A percentile compares a stretch with the other conserved stretches of the same genome.
These are phyloP conservation scores for Nephelium lappaceum DNA, from an alignment of 345 rosid genomes.

Conservation along the genomic window DNA sequence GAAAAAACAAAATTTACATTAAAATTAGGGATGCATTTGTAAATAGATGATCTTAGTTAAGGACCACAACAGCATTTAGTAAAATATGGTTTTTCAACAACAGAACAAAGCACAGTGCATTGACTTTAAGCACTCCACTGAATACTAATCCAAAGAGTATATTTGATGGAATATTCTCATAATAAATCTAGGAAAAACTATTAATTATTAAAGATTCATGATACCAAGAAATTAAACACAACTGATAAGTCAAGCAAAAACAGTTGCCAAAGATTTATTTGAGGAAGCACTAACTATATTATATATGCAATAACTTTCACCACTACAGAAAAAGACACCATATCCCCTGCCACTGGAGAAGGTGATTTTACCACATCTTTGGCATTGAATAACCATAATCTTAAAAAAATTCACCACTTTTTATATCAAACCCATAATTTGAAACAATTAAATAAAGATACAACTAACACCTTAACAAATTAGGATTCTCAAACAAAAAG, in stretches of 20 bases:
- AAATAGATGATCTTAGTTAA: constrained; percentile 1
- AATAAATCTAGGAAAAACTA: constrained; percentile 10
- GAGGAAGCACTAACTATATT: constrained; percentile 22
- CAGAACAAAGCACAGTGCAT: constrained; percentile 26
- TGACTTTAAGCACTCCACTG: constrained; percentile 30
- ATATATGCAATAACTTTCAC: constrained; percentile 3
- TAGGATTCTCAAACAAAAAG: not conserved
- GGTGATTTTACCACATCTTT: constrained; percentile 18
- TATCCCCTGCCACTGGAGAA: constrained; percentile 10
- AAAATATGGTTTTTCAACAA: constrained; percentile 12
- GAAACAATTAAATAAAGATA: not conserved
- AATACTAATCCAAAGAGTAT: constrained; percentile 35
- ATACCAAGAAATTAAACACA: constrained; percentile 25
- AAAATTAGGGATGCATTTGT: not conserved
- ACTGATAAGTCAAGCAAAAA: constrained; percentile 30
- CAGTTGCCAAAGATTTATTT: constrained; percentile 23
- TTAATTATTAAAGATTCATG: constrained; percentile 17
- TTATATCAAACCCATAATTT: not conserved
- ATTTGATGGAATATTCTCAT: constrained; percentile 46
- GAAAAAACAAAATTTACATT: not conserved
- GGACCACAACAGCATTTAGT: not conserved
- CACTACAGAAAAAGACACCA: constrained; percentile 20
- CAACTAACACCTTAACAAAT: not conserved
- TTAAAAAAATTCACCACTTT: not conserved
- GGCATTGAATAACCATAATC: not conserved